Conservation (phyloP, 352 stramenopile species). For the Phytophthora melonis region DNA sequence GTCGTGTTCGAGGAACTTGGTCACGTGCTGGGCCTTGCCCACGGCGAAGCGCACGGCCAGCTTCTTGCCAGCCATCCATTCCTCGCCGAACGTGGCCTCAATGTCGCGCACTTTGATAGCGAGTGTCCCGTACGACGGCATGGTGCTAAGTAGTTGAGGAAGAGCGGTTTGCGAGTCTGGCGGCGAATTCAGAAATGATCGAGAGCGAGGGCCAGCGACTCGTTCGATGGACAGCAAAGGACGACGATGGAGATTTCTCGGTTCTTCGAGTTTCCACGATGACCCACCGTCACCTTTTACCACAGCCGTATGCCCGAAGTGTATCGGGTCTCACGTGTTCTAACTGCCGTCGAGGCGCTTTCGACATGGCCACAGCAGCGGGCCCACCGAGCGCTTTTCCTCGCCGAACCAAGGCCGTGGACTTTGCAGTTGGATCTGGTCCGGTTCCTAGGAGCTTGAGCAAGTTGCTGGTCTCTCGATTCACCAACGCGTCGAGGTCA, state of each 20-base stretch:
- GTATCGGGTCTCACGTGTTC: conserved; percentile 15
- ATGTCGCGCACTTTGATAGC: conserved; percentile 40
- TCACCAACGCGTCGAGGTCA: conserved; percentile 25
- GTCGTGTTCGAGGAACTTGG: conserved; percentile 31
- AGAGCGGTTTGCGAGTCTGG: background rate
- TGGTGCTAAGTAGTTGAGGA: conserved; percentile 15
- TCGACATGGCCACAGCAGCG: background rate
- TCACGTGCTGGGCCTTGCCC: conserved; percentile 24
- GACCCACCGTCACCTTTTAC: background rate
- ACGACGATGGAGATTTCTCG: background rate
- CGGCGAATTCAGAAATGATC: conserved; percentile 42
- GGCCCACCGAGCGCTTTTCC: background rate
- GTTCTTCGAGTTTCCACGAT: too few species aligned
- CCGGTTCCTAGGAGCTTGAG: background rate
- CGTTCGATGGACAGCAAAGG: background rate
- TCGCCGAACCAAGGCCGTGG: background rate
- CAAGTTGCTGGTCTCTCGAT: conserved; percentile 28
- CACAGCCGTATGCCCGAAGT: conserved; percentile 5
- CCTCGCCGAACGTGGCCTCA: conserved; percentile 34
- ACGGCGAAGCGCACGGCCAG: conserved; percentile 30
- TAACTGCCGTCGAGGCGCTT: background rate
- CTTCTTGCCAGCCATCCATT: conserved; percentile 23
- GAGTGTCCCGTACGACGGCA: conserved; percentile 39
- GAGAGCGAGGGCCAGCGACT: background rate
- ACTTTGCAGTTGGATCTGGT: background rate